Evolutionary conservation across 192 early-diverging fungal genomes (phyloP).

Genomic region (Backusella luteola): DNA sequence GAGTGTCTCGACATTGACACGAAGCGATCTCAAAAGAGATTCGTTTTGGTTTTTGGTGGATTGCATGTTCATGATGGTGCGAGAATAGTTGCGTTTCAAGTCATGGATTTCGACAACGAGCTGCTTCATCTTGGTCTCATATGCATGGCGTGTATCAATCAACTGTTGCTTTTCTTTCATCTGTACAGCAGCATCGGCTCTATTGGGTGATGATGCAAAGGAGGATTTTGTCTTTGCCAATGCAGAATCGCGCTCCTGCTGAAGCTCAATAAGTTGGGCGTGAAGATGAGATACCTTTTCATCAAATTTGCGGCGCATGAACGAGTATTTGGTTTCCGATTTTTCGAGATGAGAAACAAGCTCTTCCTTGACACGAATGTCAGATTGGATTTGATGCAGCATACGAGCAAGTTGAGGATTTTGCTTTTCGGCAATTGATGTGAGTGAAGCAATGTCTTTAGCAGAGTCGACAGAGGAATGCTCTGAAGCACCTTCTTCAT

Average conservation of each 20-base stretch:
- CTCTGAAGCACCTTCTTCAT: neutral
- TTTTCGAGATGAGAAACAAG: constrained; percentile 56
- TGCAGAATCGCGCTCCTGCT: constrained; percentile 64
- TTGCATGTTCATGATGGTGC: constrained; percentile 52
- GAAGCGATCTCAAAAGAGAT: constrained; percentile 60
- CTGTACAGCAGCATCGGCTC: neutral
- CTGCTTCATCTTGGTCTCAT: constrained; percentile 61
- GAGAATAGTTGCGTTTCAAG: constrained; percentile 57
- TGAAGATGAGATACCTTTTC: constrained; percentile 65
- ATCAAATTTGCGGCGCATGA: constrained; percentile 66
- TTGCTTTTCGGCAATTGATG: constrained; percentile 11
- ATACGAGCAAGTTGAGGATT: constrained; percentile 41
- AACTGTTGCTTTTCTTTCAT: constrained; percentile 37
- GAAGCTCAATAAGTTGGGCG: constrained; percentile 47
- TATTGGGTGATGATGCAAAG: constrained; percentile 2
- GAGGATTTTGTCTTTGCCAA: constrained; percentile 31
- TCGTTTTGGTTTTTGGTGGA: constrained; percentile 56
- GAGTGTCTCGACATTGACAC: constrained; percentile 67
- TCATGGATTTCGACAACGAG: constrained; percentile 54
- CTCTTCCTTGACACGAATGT: constrained; percentile 60
- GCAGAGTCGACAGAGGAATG: neutral
- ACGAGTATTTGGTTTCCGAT: constrained; percentile 53
- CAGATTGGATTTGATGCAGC: constrained; percentile 62
- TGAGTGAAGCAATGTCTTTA: neutral
- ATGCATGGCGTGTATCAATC: constrained; percentile 50